These are phyloP conservation scores for Acer saccharum DNA, from an alignment of 345 rosid genomes.

Conservation along the genomic window DNA sequence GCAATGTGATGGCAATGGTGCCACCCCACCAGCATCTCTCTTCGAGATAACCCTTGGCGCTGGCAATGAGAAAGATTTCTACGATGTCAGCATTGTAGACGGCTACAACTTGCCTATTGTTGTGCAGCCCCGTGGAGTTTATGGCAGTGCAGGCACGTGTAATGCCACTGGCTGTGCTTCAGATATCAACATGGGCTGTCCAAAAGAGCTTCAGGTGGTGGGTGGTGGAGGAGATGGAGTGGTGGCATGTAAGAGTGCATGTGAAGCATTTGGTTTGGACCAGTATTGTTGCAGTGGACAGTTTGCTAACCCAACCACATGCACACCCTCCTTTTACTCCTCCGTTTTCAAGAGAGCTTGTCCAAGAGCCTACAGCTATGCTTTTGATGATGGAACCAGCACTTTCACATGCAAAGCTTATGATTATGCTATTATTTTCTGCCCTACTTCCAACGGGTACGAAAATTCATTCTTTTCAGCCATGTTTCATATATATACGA, in stretches of 20 bases:
- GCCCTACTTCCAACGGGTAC: constrained; percentile 56
- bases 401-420: constrained; percentile 88
- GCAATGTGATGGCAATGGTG: constrained; percentile 74
- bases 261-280: constrained; percentile 82
- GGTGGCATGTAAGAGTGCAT: constrained; percentile 84
- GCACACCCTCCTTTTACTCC: constrained; percentile 71
- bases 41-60: constrained; percentile 76
- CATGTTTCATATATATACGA: no score
- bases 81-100: constrained; percentile 82
- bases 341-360: constrained; percentile 82
- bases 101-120: constrained; percentile 87
- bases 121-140: constrained; percentile 62
- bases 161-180: constrained; percentile 80
- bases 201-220: constrained; percentile 89
- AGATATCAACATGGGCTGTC: constrained; percentile 75
- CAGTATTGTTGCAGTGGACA: constrained; percentile 92
- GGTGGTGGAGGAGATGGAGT: constrained; percentile 53
- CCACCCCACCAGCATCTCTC: constrained; percentile 81
- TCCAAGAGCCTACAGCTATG: constrained; percentile 88
- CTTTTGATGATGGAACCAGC: constrained; percentile 77
- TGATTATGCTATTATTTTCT: constrained; percentile 71
- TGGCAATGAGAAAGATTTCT: constrained; percentile 60
- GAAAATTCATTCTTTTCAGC: not conserved
- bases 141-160: constrained; percentile 46
- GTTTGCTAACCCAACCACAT: constrained; percentile 83